Conservation (phyloP, 495 filamentous ascomycete genomes). For the Hypoxylon rickii region DNA sequence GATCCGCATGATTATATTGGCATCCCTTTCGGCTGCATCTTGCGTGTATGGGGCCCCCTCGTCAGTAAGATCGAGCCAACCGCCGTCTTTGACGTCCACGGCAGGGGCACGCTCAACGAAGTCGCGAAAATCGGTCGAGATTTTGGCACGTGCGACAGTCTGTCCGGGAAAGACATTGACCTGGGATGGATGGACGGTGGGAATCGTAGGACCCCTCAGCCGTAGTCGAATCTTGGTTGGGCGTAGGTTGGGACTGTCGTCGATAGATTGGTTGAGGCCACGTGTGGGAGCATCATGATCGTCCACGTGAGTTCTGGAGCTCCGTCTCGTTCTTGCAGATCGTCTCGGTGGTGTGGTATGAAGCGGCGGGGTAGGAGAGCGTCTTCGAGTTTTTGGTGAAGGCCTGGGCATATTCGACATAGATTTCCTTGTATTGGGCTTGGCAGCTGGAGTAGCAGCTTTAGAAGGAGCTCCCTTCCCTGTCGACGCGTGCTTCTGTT, state of each 20-base stretch:
- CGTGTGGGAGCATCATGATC: slow-evolving; percentile 24
- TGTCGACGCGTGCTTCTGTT: slow-evolving; percentile 40
- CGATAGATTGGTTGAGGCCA: slow-evolving; percentile 26
- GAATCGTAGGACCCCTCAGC: slow-evolving; percentile 44
- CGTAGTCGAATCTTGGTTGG: slow-evolving; percentile 51
- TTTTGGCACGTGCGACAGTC: slow-evolving; percentile 42
- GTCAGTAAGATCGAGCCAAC: slow-evolving; percentile 54
- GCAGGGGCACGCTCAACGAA: slow-evolving; percentile 52
- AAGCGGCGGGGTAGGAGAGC: slow-evolving; percentile 40
- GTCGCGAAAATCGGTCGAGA: slow-evolving; percentile 57
- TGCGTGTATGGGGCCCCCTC: slow-evolving; percentile 58
- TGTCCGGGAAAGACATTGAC: slow-evolving; percentile 44
- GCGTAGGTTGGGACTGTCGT: slow-evolving; percentile 39
- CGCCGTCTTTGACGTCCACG: slow-evolving; percentile 54
- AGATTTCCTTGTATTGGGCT: slow-evolving; percentile 35
- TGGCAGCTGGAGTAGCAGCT: slow-evolving; percentile 37
- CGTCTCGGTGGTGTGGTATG: slow-evolving; percentile 42
- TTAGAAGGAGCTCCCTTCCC: slow-evolving; percentile 26
- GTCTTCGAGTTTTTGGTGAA: slow-evolving; percentile 36
- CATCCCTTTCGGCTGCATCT: slow-evolving; percentile 58
- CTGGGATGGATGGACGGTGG: slow-evolving; percentile 60
- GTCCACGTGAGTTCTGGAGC: slow-evolving; percentile 36
- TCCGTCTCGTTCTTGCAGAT: slow-evolving; percentile 42
- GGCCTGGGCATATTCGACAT: slow-evolving; percentile 33
- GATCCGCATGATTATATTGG: slow-evolving; percentile 60